These are phyloP conservation scores for Nakazawaea peltata DNA, from an alignment of 805 yeast species.

Conservation along the genomic window DNA sequence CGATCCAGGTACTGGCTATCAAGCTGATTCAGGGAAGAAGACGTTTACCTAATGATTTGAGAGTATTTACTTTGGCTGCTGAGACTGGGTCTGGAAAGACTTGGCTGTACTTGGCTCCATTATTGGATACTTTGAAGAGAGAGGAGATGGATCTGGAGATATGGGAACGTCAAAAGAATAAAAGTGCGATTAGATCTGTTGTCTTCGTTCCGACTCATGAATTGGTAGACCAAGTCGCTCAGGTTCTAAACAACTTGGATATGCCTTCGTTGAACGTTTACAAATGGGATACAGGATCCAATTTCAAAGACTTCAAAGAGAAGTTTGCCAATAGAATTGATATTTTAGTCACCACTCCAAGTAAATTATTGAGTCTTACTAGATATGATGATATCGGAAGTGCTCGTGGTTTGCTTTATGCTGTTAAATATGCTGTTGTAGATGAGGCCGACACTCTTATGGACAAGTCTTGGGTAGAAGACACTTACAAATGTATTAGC, in stretches of 20 bases:
- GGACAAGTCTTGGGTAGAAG: constrained; percentile 70
- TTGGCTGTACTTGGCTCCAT: constrained; percentile 78
- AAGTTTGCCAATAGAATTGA: constrained; percentile 53
- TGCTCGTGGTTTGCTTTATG: constrained; percentile 29
- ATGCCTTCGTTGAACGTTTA: constrained; percentile 32
- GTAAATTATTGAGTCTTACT: constrained; percentile 39
- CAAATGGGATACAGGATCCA: constrained; percentile 57
- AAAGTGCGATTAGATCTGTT: constrained; percentile 54
- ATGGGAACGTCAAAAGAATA: constrained; percentile 20
- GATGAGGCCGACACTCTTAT: constrained; percentile 94
- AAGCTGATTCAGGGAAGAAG: constrained; percentile 41
- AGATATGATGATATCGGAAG: constrained; percentile 22
- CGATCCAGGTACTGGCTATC: constrained; percentile 76
- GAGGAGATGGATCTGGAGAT: constrained; percentile 34
- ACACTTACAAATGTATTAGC: constrained; percentile 49
- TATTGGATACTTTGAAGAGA: constrained; percentile 60
- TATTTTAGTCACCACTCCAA: constrained; percentile 80
- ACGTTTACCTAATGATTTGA: constrained; percentile 29
- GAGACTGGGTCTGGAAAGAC: constrained; percentile 98
- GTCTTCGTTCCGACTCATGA: constrained; percentile 89
- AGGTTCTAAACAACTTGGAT: constrained; percentile 26
- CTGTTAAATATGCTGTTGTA: constrained; percentile 55
- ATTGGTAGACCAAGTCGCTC: constrained; percentile 70
- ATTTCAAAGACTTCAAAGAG: constrained; percentile 44
- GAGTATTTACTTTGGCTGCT: constrained; percentile 78